These are phyloP conservation scores for Fusarium concolor DNA, from an alignment of 2,329 filamentous ascomycete species.

Conservation along the genomic window DNA sequence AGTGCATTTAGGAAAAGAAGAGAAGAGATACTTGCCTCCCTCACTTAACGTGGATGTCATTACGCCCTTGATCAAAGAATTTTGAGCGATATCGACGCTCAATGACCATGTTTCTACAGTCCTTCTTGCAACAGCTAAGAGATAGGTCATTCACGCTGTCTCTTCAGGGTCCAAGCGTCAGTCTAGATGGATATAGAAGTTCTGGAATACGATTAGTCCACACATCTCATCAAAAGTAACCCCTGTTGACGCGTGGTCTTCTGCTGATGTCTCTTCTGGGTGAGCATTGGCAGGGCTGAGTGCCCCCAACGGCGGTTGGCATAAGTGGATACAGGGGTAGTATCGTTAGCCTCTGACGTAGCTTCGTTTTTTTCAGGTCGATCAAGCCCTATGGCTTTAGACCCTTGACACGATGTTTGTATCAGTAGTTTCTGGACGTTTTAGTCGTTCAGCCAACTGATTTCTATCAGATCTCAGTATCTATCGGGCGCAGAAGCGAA, in stretches of 20 bases:
- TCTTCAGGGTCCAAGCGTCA: not conserved
- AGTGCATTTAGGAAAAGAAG: not conserved
- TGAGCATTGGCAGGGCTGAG: not conserved
- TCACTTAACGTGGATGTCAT: too few relatives aligned
- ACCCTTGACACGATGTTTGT: too few relatives aligned
- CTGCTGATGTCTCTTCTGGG: not conserved
- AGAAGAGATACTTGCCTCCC: not conserved
- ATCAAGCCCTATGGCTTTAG: not conserved
- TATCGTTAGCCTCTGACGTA: not conserved
- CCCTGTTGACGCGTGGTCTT: not conserved
- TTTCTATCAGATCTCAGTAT: not conserved
- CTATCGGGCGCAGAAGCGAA: not conserved
- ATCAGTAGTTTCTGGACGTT: too few relatives aligned
- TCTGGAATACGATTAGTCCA: too few relatives aligned
- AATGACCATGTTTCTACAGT: not conserved
- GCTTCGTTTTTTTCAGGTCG: not conserved
- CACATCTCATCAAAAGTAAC: too few relatives aligned
- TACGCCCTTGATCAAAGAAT: too few relatives aligned
- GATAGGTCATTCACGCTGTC: not conserved
- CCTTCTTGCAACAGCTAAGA: too few relatives aligned
- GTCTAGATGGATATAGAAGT: not conserved
- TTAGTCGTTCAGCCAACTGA: too few relatives aligned
- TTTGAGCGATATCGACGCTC: not conserved
- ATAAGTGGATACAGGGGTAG: not conserved
- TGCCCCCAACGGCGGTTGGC: not conserved